Base-by-base conservation (phyloP, 768 basidiomycete species). In the Paxillus involutus region DNA sequence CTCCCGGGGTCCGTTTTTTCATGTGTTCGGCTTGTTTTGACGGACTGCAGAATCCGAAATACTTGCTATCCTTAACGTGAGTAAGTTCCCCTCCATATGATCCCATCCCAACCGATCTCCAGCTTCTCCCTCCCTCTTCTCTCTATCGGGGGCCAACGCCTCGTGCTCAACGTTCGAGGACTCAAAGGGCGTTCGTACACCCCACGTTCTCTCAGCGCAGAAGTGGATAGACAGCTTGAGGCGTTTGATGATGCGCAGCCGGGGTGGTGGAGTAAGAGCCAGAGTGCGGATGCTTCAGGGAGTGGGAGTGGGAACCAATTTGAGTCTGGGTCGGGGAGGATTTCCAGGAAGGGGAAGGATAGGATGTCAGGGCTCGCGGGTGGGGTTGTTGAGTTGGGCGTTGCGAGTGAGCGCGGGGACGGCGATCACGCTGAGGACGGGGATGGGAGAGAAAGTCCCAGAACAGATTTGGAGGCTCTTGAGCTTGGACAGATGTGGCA, bases 101-200 rank as follows among this genome's bases (percentile, higher is more conserved):
- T 6, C 4, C 26, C 26, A 26, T 26, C 26, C 32, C 32, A 1
- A 32, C 9, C 32, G 11, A 32, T 3, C 29, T n/a, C 33, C 40
- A 63, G 62, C n/a, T 17, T 62, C 33, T 55, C 61, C 12, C 16
- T 58, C 7, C 61, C 60, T 3, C 17, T 63, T 2, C 42, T 59
- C 40, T 55, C 60, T 2, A 32, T 62, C 33, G 49, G 52, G 7
- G 62, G 62, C 3, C 62, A 63, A 17, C 53, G 62, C 10, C 53
- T 63, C 37, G 54, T 63, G 17, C 53, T 63, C 36, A 63, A 63
- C 44, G 51, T 63, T 2, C 60, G 61, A 3, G 40, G 52, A 2
- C 33, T 61, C 12, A 36, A 19, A 6, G 51, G 40, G 14, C 53
- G 52, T 17, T 13, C 53, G 5, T 53, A 55, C 19, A n/a, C 39